These are phyloP conservation scores for Hypoxylon cercidicola DNA, from an alignment of 495 filamentous ascomycete genomes.

Conservation along the genomic window DNA sequence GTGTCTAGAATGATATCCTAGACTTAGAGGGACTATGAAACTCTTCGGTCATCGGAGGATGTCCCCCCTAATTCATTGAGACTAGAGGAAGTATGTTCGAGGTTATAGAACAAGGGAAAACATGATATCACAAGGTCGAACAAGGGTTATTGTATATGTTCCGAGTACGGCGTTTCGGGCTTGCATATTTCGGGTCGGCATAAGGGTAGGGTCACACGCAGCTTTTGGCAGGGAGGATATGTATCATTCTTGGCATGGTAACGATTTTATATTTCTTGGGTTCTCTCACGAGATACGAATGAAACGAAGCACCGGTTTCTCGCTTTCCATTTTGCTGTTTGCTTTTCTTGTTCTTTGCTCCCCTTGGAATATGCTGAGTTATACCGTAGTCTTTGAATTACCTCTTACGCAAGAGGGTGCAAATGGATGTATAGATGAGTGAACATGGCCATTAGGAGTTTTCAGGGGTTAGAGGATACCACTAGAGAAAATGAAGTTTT, in stretches of 20 bases:
- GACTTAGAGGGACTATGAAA: too few species aligned
- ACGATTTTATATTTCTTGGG: constrained; percentile 11
- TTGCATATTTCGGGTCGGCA: constrained; percentile 27
- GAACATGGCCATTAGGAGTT: too few species aligned
- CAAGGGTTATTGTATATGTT: constrained; percentile 4
- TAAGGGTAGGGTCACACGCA: constrained; percentile 5
- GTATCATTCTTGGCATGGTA: constrained; percentile 15
- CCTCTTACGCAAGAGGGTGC: too few species aligned
- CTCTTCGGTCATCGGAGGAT: too few species aligned
- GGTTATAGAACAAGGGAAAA: not conserved
- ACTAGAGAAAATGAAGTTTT: too few species aligned
- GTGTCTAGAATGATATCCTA: not conserved
- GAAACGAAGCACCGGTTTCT: not conserved
- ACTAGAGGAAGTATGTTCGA: not conserved
- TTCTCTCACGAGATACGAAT: constrained; percentile 37
- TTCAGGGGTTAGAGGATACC: too few species aligned
- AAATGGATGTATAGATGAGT: too few species aligned
- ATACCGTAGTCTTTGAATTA: too few species aligned
- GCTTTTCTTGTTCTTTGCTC: not conserved
- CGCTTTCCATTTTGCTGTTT: not conserved
- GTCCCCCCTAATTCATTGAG: too few species aligned
- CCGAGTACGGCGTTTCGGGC: constrained; percentile 17
- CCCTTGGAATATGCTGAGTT: not conserved
- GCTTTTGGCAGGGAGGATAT: constrained; percentile 16
- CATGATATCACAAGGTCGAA: not conserved